A percentile compares a stretch with the other conserved stretches of the same genome.
phyloP scores from a whole-genome alignment of 2,329 filamentous ascomycete genomes.

The Cryphonectria naterciae region DNA sequence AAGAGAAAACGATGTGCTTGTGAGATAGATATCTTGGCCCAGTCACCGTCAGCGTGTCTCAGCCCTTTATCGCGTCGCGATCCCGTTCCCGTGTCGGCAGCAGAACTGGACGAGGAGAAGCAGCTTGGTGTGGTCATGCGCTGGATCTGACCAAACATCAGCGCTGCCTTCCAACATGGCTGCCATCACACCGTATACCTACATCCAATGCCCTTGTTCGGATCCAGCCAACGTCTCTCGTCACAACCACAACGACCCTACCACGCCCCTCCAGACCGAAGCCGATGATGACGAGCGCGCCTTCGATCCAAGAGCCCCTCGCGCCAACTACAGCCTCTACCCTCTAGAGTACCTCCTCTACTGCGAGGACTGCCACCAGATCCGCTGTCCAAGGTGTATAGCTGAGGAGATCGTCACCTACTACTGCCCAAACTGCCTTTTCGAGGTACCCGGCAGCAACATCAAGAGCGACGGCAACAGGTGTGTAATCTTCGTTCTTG shows the following conservation, averaged over 20 bases:
- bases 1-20: neutral
- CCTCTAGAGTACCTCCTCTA: slow-evolving; percentile 93
- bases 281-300: slow-evolving; percentile 74
- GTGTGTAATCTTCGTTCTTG: slow-evolving; percentile 50
- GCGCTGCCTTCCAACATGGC: slow-evolving; percentile 45
- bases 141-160: neutral
- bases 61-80: neutral
- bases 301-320: slow-evolving; percentile 83
- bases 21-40: neutral
- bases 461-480: slow-evolving; percentile 92
- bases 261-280: slow-evolving; percentile 30
- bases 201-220: slow-evolving; percentile 69
- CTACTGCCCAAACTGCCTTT: slow-evolving; percentile 93
- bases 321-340: slow-evolving; percentile 89
- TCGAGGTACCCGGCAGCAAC: slow-evolving; percentile 92
- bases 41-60: neutral
- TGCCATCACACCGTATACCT: slow-evolving; percentile 63
- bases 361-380: slow-evolving; percentile 96
- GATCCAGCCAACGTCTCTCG: slow-evolving; percentile 44
- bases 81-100: neutral
- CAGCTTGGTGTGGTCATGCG: neutral
- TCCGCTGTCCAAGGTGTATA: slow-evolving; percentile 89
- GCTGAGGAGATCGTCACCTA: slow-evolving; percentile 93
- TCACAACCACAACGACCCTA: slow-evolving; percentile 36
- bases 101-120: neutral